A percentile compares a stretch with the other conserved stretches of the same genome.
Conservation (phyloP, 2,329 filamentous ascomycete species). For the Cryphonectria japonica region DNA sequence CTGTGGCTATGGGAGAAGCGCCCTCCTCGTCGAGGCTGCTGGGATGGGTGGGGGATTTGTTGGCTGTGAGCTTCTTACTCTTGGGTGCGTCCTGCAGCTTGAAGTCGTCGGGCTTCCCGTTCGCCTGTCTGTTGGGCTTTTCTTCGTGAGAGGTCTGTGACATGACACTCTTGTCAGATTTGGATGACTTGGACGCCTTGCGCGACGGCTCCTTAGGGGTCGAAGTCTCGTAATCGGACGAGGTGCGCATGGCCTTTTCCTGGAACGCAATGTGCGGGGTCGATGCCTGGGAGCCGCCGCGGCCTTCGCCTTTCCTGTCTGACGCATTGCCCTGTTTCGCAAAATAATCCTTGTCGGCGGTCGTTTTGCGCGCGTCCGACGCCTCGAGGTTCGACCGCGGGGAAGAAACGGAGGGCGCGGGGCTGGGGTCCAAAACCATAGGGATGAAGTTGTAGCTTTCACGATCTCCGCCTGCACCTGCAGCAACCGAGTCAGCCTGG, state of each 20-base stretch:
- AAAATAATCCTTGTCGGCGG: conserved; percentile 65
- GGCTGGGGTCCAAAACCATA: conserved; percentile 72
- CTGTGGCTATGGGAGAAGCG: conserved; percentile 40
- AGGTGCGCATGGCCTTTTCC: conserved; percentile 73
- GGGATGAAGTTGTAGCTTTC: conserved; percentile 74
- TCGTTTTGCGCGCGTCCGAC: conserved; percentile 49
- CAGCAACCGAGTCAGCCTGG: conserved; percentile 43
- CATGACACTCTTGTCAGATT: conserved; percentile 40
- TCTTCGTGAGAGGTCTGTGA: conserved; percentile 45
- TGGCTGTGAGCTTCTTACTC: conserved; percentile 53
- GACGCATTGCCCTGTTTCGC: conserved; percentile 43
- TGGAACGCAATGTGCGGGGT: conserved; percentile 94
- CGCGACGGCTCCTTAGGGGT: conserved; percentile 54
- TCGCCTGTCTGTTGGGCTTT: conserved; percentile 41
- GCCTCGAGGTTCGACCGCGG: conserved; percentile 58
- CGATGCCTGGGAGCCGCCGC: conserved; percentile 49
- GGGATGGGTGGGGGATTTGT: conserved; percentile 51
- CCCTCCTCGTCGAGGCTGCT: conserved; percentile 45
- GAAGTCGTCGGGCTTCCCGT: conserved; percentile 63
- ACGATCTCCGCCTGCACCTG: conserved; percentile 29
- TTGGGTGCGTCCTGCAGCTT: conserved; percentile 82
- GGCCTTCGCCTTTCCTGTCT: conserved; percentile 49
- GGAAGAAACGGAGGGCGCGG: conserved; percentile 55
- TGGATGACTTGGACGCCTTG: conserved; percentile 52
- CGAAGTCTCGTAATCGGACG: conserved; percentile 62